Percentiles rank a stretch among this genome's conserved stretches.
Evolutionary conservation across 2,329 filamentous ascomycete species (phyloP).

Genomic region (Endoconidiophora polonica): DNA sequence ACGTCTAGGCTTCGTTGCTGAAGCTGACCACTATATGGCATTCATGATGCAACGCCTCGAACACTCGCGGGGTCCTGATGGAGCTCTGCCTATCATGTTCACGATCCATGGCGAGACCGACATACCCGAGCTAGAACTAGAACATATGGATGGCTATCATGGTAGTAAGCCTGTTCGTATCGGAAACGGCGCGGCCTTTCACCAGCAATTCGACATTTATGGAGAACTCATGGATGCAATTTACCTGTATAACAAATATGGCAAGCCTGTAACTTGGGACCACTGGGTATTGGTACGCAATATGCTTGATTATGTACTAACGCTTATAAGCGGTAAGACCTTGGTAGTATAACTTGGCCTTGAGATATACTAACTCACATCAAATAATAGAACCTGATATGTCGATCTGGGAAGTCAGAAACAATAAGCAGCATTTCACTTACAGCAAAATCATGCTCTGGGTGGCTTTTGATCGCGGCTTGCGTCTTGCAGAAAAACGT

Average conservation of each 20-base stretch:
- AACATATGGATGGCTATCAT: conserved; percentile 56
- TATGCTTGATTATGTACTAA: conserved; percentile 56
- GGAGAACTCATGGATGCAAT: conserved; percentile 64
- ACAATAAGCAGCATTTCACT: conserved; percentile 58
- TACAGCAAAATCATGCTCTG: conserved; percentile 76
- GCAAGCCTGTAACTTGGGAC: conserved; percentile 61
- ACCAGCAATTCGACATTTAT: conserved; percentile 66
- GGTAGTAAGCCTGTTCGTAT: conserved; percentile 57
- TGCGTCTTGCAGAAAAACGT: conserved; percentile 58
- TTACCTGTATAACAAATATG: conserved; percentile 66
- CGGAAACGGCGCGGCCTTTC: conserved; percentile 60
- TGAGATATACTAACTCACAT: conserved; percentile 11
- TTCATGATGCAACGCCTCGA: conserved; percentile 60
- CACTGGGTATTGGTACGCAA: conserved; percentile 56
- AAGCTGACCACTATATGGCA: conserved; percentile 62
- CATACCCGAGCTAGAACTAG: conserved; percentile 52
- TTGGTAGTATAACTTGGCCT: neutral
- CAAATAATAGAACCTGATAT: conserved; percentile 45
- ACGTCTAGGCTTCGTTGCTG: conserved; percentile 56
- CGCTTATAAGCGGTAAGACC: conserved; percentile 38
- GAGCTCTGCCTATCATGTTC: conserved; percentile 64
- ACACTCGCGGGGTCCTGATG: conserved; percentile 40
- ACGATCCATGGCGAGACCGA: conserved; percentile 60
- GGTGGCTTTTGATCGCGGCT: conserved; percentile 62
- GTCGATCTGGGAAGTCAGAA: conserved; percentile 72